Evolutionary conservation across 805 yeast species (phyloP).

Genomic region (Candida pini): DNA sequence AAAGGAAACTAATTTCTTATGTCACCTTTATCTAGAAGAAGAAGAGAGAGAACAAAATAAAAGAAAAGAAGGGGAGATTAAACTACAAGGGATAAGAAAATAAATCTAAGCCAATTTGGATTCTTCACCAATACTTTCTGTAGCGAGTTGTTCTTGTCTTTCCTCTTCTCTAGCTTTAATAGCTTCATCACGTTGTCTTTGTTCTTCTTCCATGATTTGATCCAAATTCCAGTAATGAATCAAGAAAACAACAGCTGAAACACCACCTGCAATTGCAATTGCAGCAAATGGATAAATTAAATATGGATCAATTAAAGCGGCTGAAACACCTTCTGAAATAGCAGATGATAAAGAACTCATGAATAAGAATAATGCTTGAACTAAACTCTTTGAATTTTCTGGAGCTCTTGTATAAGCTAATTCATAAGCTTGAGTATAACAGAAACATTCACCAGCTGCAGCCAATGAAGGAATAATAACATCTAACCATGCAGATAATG

Average conservation of each 20-base stretch:
- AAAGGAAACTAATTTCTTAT: too few species aligned
- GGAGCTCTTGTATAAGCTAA: conserved; percentile 51
- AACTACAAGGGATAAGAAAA: too few species aligned
- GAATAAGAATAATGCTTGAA: conserved; percentile 37
- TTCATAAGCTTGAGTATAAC: conserved; percentile 45
- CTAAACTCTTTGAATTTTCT: conserved; percentile 46
- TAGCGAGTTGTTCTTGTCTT: too few species aligned
- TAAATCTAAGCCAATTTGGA: too few species aligned
- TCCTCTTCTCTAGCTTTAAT: conserved; percentile 2
- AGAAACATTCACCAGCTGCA: conserved; percentile 50
- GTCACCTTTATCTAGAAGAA: too few species aligned
- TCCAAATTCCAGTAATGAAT: conserved; percentile 28
- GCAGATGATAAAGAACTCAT: conserved; percentile 44
- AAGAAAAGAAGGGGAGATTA: too few species aligned
- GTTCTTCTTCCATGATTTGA: conserved; percentile 21
- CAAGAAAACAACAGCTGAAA: conserved; percentile 27
- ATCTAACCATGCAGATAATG: conserved; percentile 30
- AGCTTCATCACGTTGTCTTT: conserved; percentile 11
- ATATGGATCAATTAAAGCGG: conserved; percentile 36
- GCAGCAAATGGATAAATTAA: conserved; percentile 39
- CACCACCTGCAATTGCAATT: conserved; percentile 32
- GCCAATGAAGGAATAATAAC: conserved; percentile 30
- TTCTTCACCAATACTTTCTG: too few species aligned
- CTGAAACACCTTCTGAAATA: conserved; percentile 35
- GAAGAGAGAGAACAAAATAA: too few species aligned